Conservation (phyloP, 345 rosid species). For the Eucalyptus grandis region DNA sequence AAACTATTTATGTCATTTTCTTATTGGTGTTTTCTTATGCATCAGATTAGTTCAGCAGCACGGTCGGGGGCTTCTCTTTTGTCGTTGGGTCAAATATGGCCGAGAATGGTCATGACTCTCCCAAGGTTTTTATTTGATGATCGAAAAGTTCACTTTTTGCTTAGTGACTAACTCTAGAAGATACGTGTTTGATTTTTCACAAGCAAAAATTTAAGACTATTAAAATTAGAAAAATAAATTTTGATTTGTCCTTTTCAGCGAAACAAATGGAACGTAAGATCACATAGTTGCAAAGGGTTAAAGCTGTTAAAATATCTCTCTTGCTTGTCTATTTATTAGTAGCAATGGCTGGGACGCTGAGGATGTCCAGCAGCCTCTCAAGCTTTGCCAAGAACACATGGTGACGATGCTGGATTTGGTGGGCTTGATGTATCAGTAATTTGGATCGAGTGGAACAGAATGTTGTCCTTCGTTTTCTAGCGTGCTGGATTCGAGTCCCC, state of each 20-base stretch:
- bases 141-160: fast-evolving
- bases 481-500: neutral
- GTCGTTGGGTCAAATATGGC: neutral
- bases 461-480: neutral
- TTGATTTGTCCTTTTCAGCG: too few relatives aligned
- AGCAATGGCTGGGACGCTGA: neutral
- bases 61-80: neutral
- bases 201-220: neutral
- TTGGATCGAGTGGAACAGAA: neutral
- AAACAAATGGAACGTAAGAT: neutral
- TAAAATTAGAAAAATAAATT: too few relatives aligned
- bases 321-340: neutral
- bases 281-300: neutral
- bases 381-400: neutral
- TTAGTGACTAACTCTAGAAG: neutral
- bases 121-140: neutral
- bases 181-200: neutral
- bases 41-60: too few relatives aligned
- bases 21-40: too few relatives aligned
- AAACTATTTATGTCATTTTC: too few relatives aligned
- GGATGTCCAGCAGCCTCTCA: neutral
- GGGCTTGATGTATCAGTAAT: neutral
- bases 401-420: neutral
- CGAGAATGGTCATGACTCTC: neutral
- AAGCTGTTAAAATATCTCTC: neutral